These are phyloP conservation scores for Coemansia sp. DNA, from an alignment of 192 early-diverging fungal genomes.

Conservation along the genomic window DNA sequence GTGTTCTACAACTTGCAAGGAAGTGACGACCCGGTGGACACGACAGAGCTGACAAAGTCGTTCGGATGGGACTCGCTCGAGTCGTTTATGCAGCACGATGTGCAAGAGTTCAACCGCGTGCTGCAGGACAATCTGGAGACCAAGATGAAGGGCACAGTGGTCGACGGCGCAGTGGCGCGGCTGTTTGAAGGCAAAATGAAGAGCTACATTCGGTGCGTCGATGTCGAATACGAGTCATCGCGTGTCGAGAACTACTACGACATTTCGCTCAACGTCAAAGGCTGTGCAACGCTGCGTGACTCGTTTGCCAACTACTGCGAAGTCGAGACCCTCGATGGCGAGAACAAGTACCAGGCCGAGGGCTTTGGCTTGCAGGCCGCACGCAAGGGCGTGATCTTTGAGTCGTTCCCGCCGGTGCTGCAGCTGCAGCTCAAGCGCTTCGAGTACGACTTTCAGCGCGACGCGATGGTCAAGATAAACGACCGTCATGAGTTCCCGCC, in stretches of 20 bases:
- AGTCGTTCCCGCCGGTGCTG: conserved; percentile 87
- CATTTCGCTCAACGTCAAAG: conserved; percentile 97
- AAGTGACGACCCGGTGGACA: conserved; percentile 71
- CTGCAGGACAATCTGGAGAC: conserved; percentile 94
- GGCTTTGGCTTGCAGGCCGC: conserved; percentile 93
- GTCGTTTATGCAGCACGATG: conserved; percentile 96
- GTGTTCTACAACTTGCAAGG: conserved; percentile 90
- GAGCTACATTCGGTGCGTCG: conserved; percentile 92
- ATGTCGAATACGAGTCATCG: conserved; percentile 93
- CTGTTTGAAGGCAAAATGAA: conserved; percentile 99
- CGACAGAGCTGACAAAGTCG: conserved; percentile 92
- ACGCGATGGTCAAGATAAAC: conserved; percentile 94
- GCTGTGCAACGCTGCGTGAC: conserved; percentile 76
- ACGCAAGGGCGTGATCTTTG: conserved; percentile 94
- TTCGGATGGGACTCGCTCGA: conserved; percentile 98
- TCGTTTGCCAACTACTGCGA: conserved; percentile 89
- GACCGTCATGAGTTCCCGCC: conserved; percentile 94
- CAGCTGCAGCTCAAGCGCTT: conserved; percentile 97
- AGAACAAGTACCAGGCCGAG: conserved; percentile 96
- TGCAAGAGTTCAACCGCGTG: conserved; percentile 98
- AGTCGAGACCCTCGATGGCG: conserved; percentile 91
- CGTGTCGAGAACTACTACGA: conserved; percentile 95
- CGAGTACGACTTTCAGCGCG: conserved; percentile 92
- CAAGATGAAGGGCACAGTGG: conserved; percentile 96
- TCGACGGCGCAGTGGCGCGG: conserved; percentile 84